Base-by-base conservation (phyloP, 2,329 filamentous ascomycete species). In the Salinomyces thailandicus region DNA sequence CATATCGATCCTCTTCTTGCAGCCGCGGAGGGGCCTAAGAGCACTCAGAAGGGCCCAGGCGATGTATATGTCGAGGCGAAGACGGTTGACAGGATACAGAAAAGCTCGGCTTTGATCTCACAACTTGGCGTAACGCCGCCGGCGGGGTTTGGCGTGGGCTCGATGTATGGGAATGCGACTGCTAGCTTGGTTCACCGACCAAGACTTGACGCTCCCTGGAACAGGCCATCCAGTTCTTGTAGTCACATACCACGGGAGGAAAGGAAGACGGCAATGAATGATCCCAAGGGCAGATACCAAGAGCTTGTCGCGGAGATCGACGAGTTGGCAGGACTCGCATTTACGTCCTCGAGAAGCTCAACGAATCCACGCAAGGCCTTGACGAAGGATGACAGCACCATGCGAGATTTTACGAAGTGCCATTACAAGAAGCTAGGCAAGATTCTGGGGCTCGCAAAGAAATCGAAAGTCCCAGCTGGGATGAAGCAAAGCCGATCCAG, bases 21-120 rank as follows among this genome's bases (percentile, higher is more conserved):
- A 4, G 16, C 14, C 8, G 24, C 33, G 6, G 20, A 16, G 20
- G 13, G 12, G 24, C 24, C 5, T 5, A 12, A 6, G 18, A 17
- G 17, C 11, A 13, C 5, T 15, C 12, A 22, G 12, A 39, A 39
- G 18, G 33, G 32, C 15, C 32, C 31, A 5, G 36, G 36, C 5
- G 36, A 38, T 19, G 16, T 30, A 26, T 28, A 38, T 18, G 29
- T 38, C 13, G 19, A 18, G 8, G 36, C 31, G 4, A 9, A 5
- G 31, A 38, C 18, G 7, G 30, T 34, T 16, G n/a, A n/a, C n/a
- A n/a, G n/a, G n/a, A n/a, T n/a, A n/a, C n/a, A n/a, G n/a, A n/a
- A n/a, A n/a, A n/a, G n/a, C n/a, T n/a, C n/a, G n/a, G 14, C 31
- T 7, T 5, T 5, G n/a, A 29, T 34, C 24, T 19, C 24, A 28